Evolutionary conservation across 306 rosid species (phyloP).

Genomic region (Vicia faba): DNA sequence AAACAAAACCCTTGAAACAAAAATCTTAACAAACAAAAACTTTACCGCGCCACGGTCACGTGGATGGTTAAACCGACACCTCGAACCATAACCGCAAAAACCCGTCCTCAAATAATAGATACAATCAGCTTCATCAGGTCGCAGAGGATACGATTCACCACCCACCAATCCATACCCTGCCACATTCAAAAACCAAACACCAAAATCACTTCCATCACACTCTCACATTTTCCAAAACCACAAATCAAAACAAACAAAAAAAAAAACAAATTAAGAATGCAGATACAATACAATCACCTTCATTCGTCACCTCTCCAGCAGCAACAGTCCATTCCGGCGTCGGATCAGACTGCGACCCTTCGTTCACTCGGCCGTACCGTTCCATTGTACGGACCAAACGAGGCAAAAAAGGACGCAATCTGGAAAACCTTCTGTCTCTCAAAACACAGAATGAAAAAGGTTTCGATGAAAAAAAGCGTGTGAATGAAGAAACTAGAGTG

Average conservation of each 20-base stretch:
- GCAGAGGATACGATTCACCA: conserved; percentile 83
- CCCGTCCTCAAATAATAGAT: conserved; percentile 83
- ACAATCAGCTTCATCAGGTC: conserved; percentile 92
- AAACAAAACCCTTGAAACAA: conserved; percentile 35
- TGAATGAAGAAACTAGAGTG: conserved; percentile 37
- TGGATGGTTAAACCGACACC: conserved; percentile 99
- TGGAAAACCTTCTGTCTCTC: conserved; percentile 19
- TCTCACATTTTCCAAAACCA: conserved; percentile 51
- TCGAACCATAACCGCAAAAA: conserved; percentile 82
- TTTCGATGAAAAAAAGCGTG: conserved; percentile 67
- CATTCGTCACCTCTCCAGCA: conserved; percentile 56
- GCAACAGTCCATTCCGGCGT: conserved; percentile 71
- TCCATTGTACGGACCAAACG: conserved; percentile 78
- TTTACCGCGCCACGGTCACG: conserved; percentile 82
- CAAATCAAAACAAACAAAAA: conserved; percentile 51
- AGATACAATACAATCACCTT: conserved; percentile 55
- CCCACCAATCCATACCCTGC: conserved; percentile 56
- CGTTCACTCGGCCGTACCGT: conserved; percentile 71
- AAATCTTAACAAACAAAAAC: conserved; percentile 1
- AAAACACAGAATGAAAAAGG: conserved; percentile 52
- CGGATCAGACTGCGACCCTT: conserved; percentile 87
- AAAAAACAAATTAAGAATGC: conserved; percentile 44
- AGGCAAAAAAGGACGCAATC: conserved; percentile 33
- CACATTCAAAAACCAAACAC: conserved; percentile 56
- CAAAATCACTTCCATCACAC: conserved; percentile 46